Base-by-base conservation (phyloP, 441 rosid genomes). In the Gossypium gossypioides region DNA sequence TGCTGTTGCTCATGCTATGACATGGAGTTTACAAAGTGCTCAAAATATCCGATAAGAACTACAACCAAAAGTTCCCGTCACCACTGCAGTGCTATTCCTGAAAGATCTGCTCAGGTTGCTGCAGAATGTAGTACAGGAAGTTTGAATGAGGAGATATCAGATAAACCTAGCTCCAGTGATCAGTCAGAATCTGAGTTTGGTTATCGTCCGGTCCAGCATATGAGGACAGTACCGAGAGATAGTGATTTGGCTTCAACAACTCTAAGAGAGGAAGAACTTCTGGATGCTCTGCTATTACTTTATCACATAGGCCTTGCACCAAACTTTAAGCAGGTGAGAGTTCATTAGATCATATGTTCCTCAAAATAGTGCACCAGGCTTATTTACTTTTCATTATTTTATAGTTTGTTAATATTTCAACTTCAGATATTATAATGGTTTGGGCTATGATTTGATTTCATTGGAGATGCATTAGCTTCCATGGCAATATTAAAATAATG, bases 221-320 rank as follows among this genome's bases (percentile, higher is more conserved):
- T 78, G 75, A 81, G 88, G 80, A 84, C 81, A 76, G 69, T 85
- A 37, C 79, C 86, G 3, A 86, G 84, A 73, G 93, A 92, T 75
- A 80, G 87, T 75, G 81, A 78, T 78, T 46, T 81, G 61, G 81
- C 94, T 67, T 80, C 98, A 29, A 89, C 92, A 69, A 86, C 80
- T 22, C 83, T 91, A 58, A 83, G 96, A 72, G 98, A 89, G 84
- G 99, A 92, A 84, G 99, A 95, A 82, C 91, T 95, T 75, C 78
- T 95, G 54, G 99, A 95, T 80, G 81, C 91, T 64, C 73, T 95
- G 73, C 73, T 95, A 78, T 74, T 92, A 68, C 71, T 95, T 72
- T 95, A 95, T 85, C 96, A 92, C 81, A 82, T 92, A 48, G 96
- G 97, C 54, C 86, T 95, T 29, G 98, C 98, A 32, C 98, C 96